A percentile compares a stretch with the other conserved stretches of the same genome.
phyloP scores from a whole-genome alignment of 129 eudicot genomes.

The Glebionis coronaria region DNA sequence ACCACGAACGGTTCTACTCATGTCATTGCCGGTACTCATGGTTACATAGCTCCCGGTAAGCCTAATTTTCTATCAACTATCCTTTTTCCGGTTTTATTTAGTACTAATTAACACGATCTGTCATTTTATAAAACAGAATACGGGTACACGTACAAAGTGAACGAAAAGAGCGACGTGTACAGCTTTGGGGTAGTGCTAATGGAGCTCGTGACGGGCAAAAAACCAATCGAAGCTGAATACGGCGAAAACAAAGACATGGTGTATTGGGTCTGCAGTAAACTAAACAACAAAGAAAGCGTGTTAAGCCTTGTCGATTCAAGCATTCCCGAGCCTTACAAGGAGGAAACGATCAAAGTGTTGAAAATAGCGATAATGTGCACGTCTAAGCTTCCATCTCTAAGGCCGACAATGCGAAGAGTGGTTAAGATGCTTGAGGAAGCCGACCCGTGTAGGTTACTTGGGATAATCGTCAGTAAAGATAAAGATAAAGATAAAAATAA shows the following conservation, averaged over 20 bases:
- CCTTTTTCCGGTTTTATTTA: neutral
- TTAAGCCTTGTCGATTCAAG: constrained; percentile 68
- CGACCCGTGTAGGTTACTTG: constrained; percentile 52
- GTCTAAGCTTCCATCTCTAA: constrained; percentile 54
- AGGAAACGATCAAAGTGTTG: constrained; percentile 71
- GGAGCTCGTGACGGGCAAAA: constrained; percentile 92
- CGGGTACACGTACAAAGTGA: constrained; percentile 85
- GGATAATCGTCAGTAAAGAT: constrained; percentile 48
- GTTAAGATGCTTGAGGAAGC: constrained; percentile 93
- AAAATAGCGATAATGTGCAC: constrained; percentile 86
- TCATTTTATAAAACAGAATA: constrained; percentile 49
- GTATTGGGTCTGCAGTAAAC: constrained; percentile 67
- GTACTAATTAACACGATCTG: neutral
- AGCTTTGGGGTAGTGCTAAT: constrained; percentile 89
- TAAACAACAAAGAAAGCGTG: constrained; percentile 72
- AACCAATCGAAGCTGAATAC: constrained; percentile 76
- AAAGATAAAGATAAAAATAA: too few relatives aligned
- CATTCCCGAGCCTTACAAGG: constrained; percentile 41
- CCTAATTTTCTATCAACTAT: too few relatives aligned
- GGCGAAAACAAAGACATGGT: constrained; percentile 87
- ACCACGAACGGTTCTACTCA: constrained; percentile 44
- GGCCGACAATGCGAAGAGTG: constrained; percentile 90
- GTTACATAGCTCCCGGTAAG: constrained; percentile 87
- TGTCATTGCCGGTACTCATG: constrained; percentile 77
- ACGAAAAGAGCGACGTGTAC: constrained; percentile 83